phyloP scores from a whole-genome alignment of 495 filamentous ascomycete genomes.

The Penicillium cinerascens region DNA sequence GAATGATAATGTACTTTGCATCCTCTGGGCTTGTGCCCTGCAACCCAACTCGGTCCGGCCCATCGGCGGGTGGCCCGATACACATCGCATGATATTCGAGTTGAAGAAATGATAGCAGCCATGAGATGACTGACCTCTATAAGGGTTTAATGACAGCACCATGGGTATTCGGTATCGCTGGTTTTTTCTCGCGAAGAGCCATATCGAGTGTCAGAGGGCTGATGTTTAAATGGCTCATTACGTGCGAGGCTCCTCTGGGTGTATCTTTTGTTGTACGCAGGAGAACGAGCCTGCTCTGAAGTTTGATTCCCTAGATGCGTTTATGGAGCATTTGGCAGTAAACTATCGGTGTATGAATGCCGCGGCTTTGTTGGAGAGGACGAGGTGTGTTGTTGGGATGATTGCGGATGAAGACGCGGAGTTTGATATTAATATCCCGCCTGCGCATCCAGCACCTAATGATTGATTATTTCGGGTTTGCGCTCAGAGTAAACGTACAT shows the following conservation, averaged over 20 bases:
- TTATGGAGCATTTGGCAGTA: slow-evolving; percentile 41
- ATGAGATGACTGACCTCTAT: too few species aligned
- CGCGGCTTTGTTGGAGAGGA: slow-evolving; percentile 19
- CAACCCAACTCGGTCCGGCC: too few species aligned
- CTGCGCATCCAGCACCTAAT: neutral
- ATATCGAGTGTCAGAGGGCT: slow-evolving; percentile 30
- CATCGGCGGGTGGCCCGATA: too few species aligned
- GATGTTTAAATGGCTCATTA: slow-evolving; percentile 7
- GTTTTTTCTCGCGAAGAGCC: slow-evolving; percentile 50
- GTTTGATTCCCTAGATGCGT: slow-evolving; percentile 36
- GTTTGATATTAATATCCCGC: slow-evolving; percentile 41
- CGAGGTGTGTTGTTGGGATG: slow-evolving; percentile 32
- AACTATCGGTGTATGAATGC: slow-evolving; percentile 23
- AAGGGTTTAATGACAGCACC: too few species aligned
- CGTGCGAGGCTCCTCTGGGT: slow-evolving; percentile 33
- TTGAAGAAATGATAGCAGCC: too few species aligned
- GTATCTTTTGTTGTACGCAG: slow-evolving; percentile 46
- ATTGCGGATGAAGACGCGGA: slow-evolving; percentile 29
- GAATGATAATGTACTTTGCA: too few species aligned
- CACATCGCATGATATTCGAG: too few species aligned
- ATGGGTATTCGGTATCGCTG: slow-evolving; percentile 45
- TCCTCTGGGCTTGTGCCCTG: too few species aligned
- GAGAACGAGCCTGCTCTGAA: slow-evolving; percentile 27
- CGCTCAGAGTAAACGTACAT: neutral
- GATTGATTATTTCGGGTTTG: neutral